phyloP scores from a whole-genome alignment of 2,329 filamentous ascomycete species.

The Fusarium caatingaense region DNA sequence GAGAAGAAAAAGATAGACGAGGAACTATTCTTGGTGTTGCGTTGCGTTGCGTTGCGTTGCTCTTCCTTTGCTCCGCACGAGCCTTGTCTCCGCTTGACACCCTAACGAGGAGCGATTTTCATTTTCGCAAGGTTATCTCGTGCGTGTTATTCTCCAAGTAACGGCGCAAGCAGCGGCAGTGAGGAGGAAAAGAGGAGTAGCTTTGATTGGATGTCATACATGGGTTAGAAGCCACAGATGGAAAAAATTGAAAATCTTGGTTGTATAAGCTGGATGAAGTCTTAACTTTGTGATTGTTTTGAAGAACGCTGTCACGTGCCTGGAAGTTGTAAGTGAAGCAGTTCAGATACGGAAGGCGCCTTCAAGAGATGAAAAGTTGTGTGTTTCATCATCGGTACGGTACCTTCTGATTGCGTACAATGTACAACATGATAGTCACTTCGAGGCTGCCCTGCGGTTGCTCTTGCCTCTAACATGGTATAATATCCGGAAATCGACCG shows the following conservation, averaged over 20 bases:
- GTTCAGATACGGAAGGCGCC: slow-evolving; percentile 10
- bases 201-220: slow-evolving; percentile 25
- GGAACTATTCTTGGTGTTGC: slow-evolving; percentile 5
- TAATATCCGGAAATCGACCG: slow-evolving; percentile 10
- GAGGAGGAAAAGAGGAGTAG: slow-evolving; percentile 16
- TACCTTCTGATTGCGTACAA: slow-evolving; percentile 20
- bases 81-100: slow-evolving; percentile 34
- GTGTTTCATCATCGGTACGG: background rate
- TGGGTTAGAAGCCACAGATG: background rate
- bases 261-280: background rate
- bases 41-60: slow-evolving; percentile 1
- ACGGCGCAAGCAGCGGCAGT: slow-evolving; percentile 39
- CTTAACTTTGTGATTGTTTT: background rate
- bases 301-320: background rate
- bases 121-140: slow-evolving; percentile 22
- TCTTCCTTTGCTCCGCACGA: slow-evolving; percentile 44
- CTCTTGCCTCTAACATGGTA: too few relatives aligned
- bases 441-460: too few relatives aligned
- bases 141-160: slow-evolving; percentile 30
- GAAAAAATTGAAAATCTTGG: background rate
- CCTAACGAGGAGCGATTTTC: slow-evolving; percentile 32
- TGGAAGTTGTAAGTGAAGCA: background rate
- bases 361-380: background rate
- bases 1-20: background rate
- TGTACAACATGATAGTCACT: slow-evolving; percentile 5